Base-by-base conservation (phyloP, 1,139 yeast species). In the Scheffersomyces titani region DNA sequence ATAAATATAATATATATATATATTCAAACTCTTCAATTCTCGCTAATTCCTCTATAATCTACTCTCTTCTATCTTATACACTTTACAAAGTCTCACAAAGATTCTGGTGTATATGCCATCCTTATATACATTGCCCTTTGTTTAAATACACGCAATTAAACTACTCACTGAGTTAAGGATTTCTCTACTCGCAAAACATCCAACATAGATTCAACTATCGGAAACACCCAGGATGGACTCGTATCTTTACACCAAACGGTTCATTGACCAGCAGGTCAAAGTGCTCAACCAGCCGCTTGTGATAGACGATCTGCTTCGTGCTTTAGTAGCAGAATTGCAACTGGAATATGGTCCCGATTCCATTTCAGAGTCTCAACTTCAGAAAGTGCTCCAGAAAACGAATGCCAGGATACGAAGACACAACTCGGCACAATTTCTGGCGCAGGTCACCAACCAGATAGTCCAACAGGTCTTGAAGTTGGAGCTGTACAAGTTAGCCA, bases 381-480 rank as follows among this genome's bases (percentile, higher is more conserved):
- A 68, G 40, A 59, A 64, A 49, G 65, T 69, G 1, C 51, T 78
- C 11, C 61, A 64, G 58, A 69, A 70, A 56, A 63, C 74, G 52
- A 77, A 77, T 56, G 56, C 66, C 16, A 63, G 64, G 48, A 60
- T 78, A 11, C 68, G 65, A 54, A 59, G 76, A 21, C 75, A 75
- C 59, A 73, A 75, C 55, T 57, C 71, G 48, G 68, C 63, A 53
- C 58, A 65, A 51, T 78, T 72, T 61, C 62, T 69, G 47, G 56
- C 67, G 16, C 78, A 75, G 57, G 69, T 72, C n/a, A 68, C 72
- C 13, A 71, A 72, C 58, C 80, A 76, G 55, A 70, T 77, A 1
- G 71, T 72, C 11, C 75, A 72, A 55, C 82, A 78, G 59, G 64
- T 78, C 13, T 52, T 74, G 19, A 73, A 73, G 63, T 64, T 70